phyloP scores from a whole-genome alignment of 257 asterid species.

The Knoxia roxburghii region DNA sequence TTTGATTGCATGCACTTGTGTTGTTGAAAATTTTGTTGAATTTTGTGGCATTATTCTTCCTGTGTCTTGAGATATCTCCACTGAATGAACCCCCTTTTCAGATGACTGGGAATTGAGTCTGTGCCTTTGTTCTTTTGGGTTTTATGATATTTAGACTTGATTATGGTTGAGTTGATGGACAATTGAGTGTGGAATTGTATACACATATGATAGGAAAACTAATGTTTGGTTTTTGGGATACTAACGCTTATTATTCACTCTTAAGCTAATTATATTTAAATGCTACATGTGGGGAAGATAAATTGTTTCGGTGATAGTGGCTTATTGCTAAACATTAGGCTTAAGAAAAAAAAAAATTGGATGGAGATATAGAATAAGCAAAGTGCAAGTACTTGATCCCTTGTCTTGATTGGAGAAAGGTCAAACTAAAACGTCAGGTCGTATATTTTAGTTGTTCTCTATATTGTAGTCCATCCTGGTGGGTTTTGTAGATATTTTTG shows the following conservation, averaged over 20 bases:
- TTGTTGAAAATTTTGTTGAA: not conserved
- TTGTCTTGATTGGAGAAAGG: too few relatives aligned
- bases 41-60: not conserved
- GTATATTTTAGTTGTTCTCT: too few relatives aligned
- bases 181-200: not conserved
- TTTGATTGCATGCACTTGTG: not conserved
- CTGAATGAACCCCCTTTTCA: not conserved
- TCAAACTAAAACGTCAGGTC: too few relatives aligned
- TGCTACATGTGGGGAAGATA: not conserved
- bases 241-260: too few relatives aligned
- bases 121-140: not conserved
- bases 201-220: not conserved
- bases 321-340: not conserved
- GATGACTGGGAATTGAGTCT: not conserved
- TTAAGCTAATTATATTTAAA: not conserved
- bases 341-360: not conserved
- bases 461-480: too few relatives aligned
- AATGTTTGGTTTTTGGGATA: not conserved
- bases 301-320: not conserved
- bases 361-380: not conserved
- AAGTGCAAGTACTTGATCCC: not conserved
- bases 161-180: not conserved
- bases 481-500: too few relatives aligned
- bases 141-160: not conserved
- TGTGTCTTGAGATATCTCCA: not conserved